A percentile compares a stretch with the other conserved stretches of the same genome.
These are phyloP conservation scores for Fusarium avenaceum DNA, from an alignment of 2,329 filamentous ascomycete species.

Conservation along the genomic window DNA sequence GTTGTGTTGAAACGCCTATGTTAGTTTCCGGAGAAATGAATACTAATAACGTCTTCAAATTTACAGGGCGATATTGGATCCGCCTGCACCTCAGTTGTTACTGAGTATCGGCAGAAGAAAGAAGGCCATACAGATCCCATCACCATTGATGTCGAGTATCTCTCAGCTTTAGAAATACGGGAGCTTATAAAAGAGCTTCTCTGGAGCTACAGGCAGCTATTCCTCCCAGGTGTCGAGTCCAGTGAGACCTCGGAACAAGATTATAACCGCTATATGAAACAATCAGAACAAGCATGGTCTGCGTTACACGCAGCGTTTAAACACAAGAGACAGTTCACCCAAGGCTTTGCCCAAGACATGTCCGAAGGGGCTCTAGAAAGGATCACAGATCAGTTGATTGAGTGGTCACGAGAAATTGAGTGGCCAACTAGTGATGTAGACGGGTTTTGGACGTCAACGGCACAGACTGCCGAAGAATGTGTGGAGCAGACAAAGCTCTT, in stretches of 20 bases:
- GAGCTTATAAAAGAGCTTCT: constrained; percentile 51
- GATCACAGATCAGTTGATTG: constrained; percentile 44
- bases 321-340: constrained; percentile 47
- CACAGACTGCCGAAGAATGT: constrained; percentile 51
- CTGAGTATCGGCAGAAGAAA: constrained; percentile 52
- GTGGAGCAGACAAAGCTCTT: constrained; percentile 50
- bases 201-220: constrained; percentile 52
- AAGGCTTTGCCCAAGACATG: constrained; percentile 44
- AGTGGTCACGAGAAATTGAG: constrained; percentile 50
- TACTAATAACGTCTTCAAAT: background rate
- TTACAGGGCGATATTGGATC: constrained; percentile 50
- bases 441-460: constrained; percentile 51
- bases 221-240: constrained; percentile 43
- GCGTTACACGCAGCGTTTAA: constrained; percentile 54
- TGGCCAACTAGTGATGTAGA: constrained; percentile 48
- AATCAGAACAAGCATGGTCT: constrained; percentile 59
- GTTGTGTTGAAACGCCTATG: fast-evolving
- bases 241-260: constrained; percentile 42
- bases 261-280: constrained; percentile 45
- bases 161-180: constrained; percentile 46
- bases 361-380: constrained; percentile 47
- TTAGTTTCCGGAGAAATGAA: background rate
- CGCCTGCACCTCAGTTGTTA: constrained; percentile 54
- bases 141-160: constrained; percentile 52
- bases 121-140: constrained; percentile 45